phyloP scores from a whole-genome alignment of 2,329 filamentous ascomycete genomes.

The Diatrype stigma region DNA sequence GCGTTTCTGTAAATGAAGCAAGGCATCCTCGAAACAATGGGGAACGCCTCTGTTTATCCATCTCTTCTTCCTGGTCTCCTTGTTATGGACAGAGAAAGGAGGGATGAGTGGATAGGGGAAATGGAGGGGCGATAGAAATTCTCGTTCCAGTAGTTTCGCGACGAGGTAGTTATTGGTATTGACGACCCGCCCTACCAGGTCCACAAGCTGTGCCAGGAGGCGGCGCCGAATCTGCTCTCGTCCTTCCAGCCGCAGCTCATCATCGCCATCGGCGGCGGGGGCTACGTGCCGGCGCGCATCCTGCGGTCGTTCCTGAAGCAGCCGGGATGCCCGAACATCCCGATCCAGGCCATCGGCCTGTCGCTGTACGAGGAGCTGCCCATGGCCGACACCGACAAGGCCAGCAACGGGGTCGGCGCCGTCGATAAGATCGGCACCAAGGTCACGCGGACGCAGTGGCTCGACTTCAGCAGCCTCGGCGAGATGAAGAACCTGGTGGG shows the following conservation, averaged over 20 bases:
- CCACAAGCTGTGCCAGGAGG: conserved; percentile 92
- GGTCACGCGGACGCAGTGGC: conserved; percentile 97
- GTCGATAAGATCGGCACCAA: conserved; percentile 84
- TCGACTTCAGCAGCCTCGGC: conserved; percentile 68
- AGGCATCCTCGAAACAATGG: no score
- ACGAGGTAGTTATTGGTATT: no score
- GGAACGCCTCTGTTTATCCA: no score
- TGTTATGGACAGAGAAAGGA: no score
- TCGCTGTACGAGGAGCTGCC: conserved; percentile 89
- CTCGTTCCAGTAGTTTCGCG: no score
- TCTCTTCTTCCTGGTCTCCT: no score
- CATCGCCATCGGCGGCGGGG: conserved; percentile 96
- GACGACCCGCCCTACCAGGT: conserved; percentile 55
- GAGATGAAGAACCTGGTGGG: conserved; percentile 76
- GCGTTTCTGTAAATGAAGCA: no score
- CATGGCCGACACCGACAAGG: conserved; percentile 41
- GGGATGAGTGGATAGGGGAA: no score
- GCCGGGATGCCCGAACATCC: conserved; percentile 84
- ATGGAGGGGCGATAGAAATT: no score
- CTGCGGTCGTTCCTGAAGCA: conserved; percentile 95
- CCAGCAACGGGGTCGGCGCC: conserved; percentile 33
- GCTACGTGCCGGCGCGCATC: conserved; percentile 95
- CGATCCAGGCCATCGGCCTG: conserved; percentile 97
- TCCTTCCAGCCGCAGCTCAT: conserved; percentile 92
- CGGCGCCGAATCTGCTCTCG: conserved; percentile 75